These are phyloP conservation scores for Didymella pinodella DNA, from an alignment of 2,329 filamentous ascomycete species.

Conservation along the genomic window DNA sequence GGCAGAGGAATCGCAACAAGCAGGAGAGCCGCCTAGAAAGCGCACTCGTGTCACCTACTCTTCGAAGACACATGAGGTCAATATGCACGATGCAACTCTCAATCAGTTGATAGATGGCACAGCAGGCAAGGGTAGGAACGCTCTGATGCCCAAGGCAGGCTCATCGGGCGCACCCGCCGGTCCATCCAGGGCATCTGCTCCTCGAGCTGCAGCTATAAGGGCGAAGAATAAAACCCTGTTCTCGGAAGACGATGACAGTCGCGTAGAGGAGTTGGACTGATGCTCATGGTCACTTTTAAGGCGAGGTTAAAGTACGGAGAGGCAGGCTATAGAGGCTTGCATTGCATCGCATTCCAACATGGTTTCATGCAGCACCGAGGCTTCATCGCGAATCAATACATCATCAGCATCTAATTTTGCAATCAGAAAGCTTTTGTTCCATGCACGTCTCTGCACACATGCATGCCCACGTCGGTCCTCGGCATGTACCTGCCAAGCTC, in stretches of 20 bases:
- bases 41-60: conserved; percentile 37
- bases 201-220: conserved; percentile 16
- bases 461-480: conserved; percentile 1
- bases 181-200: neutral
- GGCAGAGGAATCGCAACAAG: conserved; percentile 27
- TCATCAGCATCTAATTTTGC: neutral
- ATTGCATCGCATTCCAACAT: conserved; percentile 7
- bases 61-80: conserved; percentile 2
- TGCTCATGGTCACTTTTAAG: neutral
- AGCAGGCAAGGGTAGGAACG: neutral
- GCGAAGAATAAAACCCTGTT: conserved; percentile 32
- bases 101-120: neutral
- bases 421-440: neutral
- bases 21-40: conserved; percentile 36
- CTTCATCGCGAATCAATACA: neutral
- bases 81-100: neutral
- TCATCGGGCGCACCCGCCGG: conserved; percentile 13
- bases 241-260: conserved; percentile 30
- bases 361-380: neutral
- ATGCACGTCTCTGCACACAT: neutral
- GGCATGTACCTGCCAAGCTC: conserved; percentile 30
- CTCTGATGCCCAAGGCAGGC: conserved; percentile 16
- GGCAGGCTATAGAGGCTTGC: neutral
- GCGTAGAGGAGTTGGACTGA: conserved; percentile 41
- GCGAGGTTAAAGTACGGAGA: neutral